Evolutionary conservation across 2,329 filamentous ascomycete species (phyloP), one percentile per base, ranked within the genome.

Genomic region (Cadophora gregata): DNA sequence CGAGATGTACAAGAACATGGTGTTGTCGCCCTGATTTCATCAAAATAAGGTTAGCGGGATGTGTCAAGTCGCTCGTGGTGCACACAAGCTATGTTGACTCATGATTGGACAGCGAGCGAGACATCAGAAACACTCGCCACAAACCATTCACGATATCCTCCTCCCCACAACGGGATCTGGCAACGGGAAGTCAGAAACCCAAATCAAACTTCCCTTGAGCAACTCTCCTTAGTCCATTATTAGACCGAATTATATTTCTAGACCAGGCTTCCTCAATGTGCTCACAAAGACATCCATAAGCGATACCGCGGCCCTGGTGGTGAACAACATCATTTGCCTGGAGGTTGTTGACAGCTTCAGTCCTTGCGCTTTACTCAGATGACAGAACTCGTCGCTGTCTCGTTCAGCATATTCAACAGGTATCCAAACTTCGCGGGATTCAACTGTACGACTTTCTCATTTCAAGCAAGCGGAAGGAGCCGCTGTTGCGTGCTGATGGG

Each of bases 21-120:
- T 58, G 55, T 58, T 58, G 55, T 58, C 31, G 27, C 14, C 55
- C 19, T 3, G 27, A 58, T 8, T 25, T 14, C 55, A 42, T 38
- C 55, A 58, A 58, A 58, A 42, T 58, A 58, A 58, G 55, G 55
- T 58, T 58, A 58, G 55, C 21, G 55, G 55, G 29, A 21, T 16
- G 55, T 33, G 55, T n/a, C 33, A 56, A 21, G 55, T 42, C 21
- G 53, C 31, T 29, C 51, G 51, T 55, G 19, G n/a, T n/a, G 5
- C 51, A 36, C 31, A 1, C 14, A 24, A 24, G 19, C 9, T 12
- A 14, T 21, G 31, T 31, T 24, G 19, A 33, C 12, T 19, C 8
- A 16, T 58, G 55, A 58, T 42, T 58, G 55, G 55, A 27, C 10
- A 16, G n/a, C 12, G 25, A 58, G n/a, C n/a, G 31, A 14, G n/a